Evolutionary conservation across 1,284 basidiomycete genomes (phyloP).

Genomic region (Gomphus bonarii): DNA sequence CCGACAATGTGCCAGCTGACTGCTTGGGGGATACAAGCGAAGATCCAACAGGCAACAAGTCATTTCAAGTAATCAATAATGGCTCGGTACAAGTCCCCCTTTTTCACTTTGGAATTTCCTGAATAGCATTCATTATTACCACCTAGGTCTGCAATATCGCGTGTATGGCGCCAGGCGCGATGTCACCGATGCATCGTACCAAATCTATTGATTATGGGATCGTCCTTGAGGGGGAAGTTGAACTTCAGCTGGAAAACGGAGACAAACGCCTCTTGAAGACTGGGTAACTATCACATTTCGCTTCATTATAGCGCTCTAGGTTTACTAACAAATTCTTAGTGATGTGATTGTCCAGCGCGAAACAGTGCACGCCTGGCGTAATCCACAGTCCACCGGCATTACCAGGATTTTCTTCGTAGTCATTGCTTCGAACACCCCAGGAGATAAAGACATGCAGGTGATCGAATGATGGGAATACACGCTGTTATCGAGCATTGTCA

Average conservation of each 20-base stretch:
- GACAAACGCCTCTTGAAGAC: background rate
- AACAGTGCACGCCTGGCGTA: conserved; percentile 4
- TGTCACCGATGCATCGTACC: background rate
- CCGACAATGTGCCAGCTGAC: conserved; percentile 3
- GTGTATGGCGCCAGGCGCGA: background rate
- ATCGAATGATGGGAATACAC: too few species aligned
- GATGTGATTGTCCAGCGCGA: conserved; percentile 3
- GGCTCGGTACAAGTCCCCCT: background rate
- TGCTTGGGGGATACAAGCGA: background rate
- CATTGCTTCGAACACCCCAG: background rate
- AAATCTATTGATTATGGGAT: conserved; percentile 6
- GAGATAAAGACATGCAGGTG: background rate
- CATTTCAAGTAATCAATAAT: background rate
- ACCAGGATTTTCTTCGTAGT: background rate
- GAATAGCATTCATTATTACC: background rate
- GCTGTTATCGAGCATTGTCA: too few species aligned
- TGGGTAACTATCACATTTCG: background rate
- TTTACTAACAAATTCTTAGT: background rate
- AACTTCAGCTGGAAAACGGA: conserved; percentile 1
- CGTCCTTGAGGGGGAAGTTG: conserved; percentile 4
- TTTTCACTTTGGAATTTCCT: background rate
- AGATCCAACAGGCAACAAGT: background rate
- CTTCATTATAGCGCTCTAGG: background rate
- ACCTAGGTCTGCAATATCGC: background rate
- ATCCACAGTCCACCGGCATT: background rate